Evolutionary conservation across 1,139 yeast genomes (phyloP), one percentile per base, ranked within the genome.

Genomic region (Saccharomycopsis crataegensis): DNA sequence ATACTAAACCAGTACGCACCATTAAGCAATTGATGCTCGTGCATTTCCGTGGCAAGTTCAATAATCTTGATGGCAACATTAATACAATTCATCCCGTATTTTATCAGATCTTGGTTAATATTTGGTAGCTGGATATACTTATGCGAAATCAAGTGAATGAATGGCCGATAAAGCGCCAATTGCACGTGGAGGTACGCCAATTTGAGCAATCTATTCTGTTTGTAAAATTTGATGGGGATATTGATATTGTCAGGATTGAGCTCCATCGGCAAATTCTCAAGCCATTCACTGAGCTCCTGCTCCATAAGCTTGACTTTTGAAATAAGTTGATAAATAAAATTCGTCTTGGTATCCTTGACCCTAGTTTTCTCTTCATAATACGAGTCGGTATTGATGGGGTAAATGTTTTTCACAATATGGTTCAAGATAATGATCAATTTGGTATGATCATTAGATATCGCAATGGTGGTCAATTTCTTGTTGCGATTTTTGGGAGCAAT

Each of bases 1-100:
- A 86, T 85, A 14, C 94, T 84, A 65, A 89, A 90, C 96, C 96
- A 89, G 66, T 90, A 90, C 1, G 96, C 87, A 1, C 96, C 96
- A 58, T 86, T 81, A 54, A 90, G 72, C 64, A 88, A 75, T 58
- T 85, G 77, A 58, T 82, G 82, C 59, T 80, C 80, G 58, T 86
- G 81, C 87, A 90, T 81, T 61, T 86, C 93, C 64, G 86, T 83
- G 0, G 96, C 93, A 57, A 89, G 68, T 61, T 86, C 84, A 14
- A 90, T 91, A 36, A 86, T 96, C 61, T 86, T 79, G 60, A 96
- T 74, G 0, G 96, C 93, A 6, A 88, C 93, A 60, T 83, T 83
- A 51, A 89, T 86, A 67, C 96, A 89, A 64, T 87, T 88, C 61
- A 86, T 77, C 0, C 96, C 96, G 61, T 93, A 76, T 47, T 84